Conservation (phyloP, 768 basidiomycete species). For the Rhizopogon vesiculosus region DNA sequence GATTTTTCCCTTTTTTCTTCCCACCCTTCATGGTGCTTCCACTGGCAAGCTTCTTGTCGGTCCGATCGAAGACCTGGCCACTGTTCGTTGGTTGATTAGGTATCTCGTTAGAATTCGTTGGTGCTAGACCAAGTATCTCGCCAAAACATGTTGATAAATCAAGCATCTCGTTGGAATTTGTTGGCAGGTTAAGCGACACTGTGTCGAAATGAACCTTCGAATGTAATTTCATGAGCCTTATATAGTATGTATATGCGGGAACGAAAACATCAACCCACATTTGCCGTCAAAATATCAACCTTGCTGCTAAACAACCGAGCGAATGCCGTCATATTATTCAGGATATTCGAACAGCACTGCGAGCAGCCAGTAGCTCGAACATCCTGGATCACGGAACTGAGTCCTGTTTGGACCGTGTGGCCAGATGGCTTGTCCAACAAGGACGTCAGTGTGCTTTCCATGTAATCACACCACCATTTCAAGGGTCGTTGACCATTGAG, state of each 20-base stretch:
- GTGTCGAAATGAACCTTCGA: conserved; percentile 9
- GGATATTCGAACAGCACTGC: background rate
- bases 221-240: background rate
- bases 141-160: no score
- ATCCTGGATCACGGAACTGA: background rate
- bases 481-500: background rate
- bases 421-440: conserved; percentile 4
- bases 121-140: no score
- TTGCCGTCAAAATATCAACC: background rate
- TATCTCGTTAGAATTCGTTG: no score
- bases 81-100: no score
- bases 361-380: background rate
- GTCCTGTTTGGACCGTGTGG: background rate
- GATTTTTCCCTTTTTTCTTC: no score
- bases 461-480: conserved; percentile 8
- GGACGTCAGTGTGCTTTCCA: background rate
- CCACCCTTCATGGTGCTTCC: no score
- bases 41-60: no score
- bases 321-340: background rate
- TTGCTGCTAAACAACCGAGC: background rate
- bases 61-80: no score
- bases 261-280: background rate
- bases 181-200: background rate
- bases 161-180: no score
- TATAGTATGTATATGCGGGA: background rate